Percentiles rank a stretch among this genome's conserved stretches.
phyloP scores from a whole-genome alignment of 1,284 basidiomycete species.

The Microbotryomycetes sp. region DNA sequence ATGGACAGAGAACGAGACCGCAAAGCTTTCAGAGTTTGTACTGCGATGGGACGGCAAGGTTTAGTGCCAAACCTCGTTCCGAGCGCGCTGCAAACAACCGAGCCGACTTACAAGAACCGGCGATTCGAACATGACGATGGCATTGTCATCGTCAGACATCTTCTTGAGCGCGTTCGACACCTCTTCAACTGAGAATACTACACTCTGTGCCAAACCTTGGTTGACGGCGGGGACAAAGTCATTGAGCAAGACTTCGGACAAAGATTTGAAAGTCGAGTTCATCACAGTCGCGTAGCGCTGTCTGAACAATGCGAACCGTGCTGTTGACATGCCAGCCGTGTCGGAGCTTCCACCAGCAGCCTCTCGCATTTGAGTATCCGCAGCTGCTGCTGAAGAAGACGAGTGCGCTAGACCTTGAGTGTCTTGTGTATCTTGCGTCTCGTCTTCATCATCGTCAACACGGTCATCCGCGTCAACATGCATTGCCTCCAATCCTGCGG shows the following conservation, averaged over 20 bases:
- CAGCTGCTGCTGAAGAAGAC: background rate
- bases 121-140: constrained; percentile 13
- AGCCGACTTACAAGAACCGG: constrained; percentile 7
- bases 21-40: background rate
- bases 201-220: constrained; percentile 8
- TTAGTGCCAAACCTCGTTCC: too few relatives aligned
- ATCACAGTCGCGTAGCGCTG: constrained; percentile 1
- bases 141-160: constrained; percentile 14
- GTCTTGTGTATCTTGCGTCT: constrained; percentile 17
- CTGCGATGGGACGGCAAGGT: too few relatives aligned
- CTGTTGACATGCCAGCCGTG: constrained; percentile 8
- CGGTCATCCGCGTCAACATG: constrained; percentile 14
- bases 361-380: constrained; percentile 8
- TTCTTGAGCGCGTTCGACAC: constrained; percentile 9
- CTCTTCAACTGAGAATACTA: constrained; percentile 18
- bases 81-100: background rate
- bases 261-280: constrained; percentile 8
- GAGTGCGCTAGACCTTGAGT: constrained; percentile 1
- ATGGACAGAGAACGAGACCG: too few relatives aligned
- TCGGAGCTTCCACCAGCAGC: constrained; percentile 9
- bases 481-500: constrained; percentile 32
- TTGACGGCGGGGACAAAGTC: constrained; percentile 21
- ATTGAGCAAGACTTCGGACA: constrained; percentile 13
- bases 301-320: constrained; percentile 20
- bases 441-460: constrained; percentile 16